phyloP scores from a whole-genome alignment of 148 eudicot genomes.

The Spergularia bocconei region DNA sequence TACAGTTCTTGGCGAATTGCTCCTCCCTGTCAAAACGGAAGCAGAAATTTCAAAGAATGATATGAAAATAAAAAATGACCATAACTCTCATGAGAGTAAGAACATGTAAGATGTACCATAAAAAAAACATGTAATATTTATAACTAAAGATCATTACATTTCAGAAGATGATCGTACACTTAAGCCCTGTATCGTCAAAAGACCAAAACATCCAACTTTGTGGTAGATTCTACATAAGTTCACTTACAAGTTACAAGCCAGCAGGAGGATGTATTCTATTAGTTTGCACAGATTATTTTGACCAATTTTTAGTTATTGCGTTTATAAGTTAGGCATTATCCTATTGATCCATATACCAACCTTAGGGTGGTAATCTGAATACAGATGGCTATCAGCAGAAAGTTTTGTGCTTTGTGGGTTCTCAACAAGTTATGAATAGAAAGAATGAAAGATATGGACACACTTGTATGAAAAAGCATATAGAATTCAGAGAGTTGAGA shows the following conservation, averaged over 20 bases:
- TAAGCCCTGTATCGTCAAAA: not conserved
- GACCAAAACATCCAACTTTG: not conserved
- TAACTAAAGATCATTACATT: not conserved
- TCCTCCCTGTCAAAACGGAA: conserved; percentile 60
- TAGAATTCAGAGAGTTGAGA: not conserved
- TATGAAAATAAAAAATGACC: not conserved
- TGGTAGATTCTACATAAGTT: not conserved
- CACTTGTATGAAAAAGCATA: too few relatives aligned
- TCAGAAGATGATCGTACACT: not conserved
- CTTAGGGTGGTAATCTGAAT: not conserved
- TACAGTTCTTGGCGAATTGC: conserved; percentile 81
- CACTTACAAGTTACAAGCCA: not conserved
- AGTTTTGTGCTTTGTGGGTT: not conserved
- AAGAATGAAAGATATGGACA: too few relatives aligned
- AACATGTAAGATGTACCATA: not conserved
- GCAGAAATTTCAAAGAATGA: conserved; percentile 1
- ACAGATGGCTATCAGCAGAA: not conserved
- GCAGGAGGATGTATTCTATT: not conserved
- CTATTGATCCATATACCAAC: not conserved
- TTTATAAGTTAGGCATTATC: not conserved
- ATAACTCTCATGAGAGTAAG: not conserved
- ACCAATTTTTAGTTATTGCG: not conserved
- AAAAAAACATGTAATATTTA: not conserved
- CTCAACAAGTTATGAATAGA: too few relatives aligned
- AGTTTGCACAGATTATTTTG: not conserved